Evolutionary conservation across 495 filamentous ascomycete species (phyloP).

Genomic region (Paragyromitra xinjiangensis): DNA sequence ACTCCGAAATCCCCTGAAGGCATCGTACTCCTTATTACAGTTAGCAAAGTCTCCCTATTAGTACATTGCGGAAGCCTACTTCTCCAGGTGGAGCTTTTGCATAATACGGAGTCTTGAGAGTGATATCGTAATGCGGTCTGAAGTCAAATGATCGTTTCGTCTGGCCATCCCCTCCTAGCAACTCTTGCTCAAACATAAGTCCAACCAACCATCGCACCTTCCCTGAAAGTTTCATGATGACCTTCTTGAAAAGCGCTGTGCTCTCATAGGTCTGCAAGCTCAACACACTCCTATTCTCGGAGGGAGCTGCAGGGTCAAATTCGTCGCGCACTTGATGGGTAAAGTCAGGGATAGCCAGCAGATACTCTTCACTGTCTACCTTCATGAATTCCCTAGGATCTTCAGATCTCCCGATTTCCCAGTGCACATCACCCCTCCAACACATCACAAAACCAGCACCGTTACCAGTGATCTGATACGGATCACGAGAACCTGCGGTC

Average conservation of each 20-base stretch:
- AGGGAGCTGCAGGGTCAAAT: slow-evolving; percentile 64
- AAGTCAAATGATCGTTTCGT: slow-evolving; percentile 79
- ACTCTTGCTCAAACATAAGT: slow-evolving; percentile 87
- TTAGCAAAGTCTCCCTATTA: neutral
- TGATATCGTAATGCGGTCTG: slow-evolving; percentile 89
- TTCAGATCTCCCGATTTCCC: slow-evolving; percentile 80
- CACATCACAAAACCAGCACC: slow-evolving; percentile 97
- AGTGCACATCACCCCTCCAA: slow-evolving; percentile 90
- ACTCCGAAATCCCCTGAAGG: slow-evolving; percentile 91
- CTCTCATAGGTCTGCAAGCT: slow-evolving; percentile 74
- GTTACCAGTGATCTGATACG: slow-evolving; percentile 89
- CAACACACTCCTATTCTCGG: slow-evolving; percentile 70
- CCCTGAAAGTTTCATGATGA: slow-evolving; percentile 96
- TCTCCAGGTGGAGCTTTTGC: slow-evolving; percentile 67
- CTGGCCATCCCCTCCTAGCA: slow-evolving; percentile 64
- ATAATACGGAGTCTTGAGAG: slow-evolving; percentile 79
- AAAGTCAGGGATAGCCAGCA: slow-evolving; percentile 92
- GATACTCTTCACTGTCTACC: slow-evolving; percentile 91
- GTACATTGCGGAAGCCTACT: slow-evolving; percentile 49
- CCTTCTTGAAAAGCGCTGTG: slow-evolving; percentile 89
- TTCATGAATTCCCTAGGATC: slow-evolving; percentile 94
- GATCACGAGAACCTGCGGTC: slow-evolving; percentile 76
- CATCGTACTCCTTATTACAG: slow-evolving; percentile 73
- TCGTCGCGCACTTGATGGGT: slow-evolving; percentile 81
- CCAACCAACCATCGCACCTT: slow-evolving; percentile 91